Percentiles rank a stretch among this genome's conserved stretches.
Conservation (phyloP, 345 rosid species). For the Acer negundo region DNA sequence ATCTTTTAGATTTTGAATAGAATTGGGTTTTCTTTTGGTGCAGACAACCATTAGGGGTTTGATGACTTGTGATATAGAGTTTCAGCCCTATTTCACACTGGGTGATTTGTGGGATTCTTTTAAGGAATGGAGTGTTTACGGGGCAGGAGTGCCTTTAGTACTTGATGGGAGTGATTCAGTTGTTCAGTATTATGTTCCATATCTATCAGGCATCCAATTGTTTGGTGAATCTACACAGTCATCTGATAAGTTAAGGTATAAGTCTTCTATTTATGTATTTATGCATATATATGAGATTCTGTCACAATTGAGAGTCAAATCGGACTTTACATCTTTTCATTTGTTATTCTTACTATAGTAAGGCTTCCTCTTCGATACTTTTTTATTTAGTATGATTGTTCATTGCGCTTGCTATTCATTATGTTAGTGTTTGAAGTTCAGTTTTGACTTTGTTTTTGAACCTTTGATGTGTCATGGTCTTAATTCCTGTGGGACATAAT, state of each 20-base stretch:
- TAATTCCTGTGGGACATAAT: neutral
- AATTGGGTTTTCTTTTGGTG: constrained; percentile 23
- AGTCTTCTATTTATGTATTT: neutral
- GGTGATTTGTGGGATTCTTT: constrained; percentile 87
- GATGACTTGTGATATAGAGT: constrained; percentile 48
- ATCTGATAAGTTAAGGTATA: constrained; percentile 42
- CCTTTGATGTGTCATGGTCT: neutral
- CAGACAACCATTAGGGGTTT: constrained; percentile 49
- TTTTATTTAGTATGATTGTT: neutral
- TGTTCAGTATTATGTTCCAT: constrained; percentile 86
- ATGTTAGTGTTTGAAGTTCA: neutral
- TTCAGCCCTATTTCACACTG: constrained; percentile 56
- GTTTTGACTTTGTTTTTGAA: neutral
- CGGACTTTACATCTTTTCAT: neutral
- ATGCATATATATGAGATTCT: neutral
- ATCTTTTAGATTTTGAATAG: neutral
- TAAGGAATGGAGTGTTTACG: constrained; percentile 85
- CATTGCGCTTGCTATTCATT: neutral
- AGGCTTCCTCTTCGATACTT: neutral
- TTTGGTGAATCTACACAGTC: constrained; percentile 47
- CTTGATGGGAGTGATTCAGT: constrained; percentile 65
- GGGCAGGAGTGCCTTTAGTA: constrained; percentile 77
- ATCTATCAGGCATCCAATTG: constrained; percentile 86
- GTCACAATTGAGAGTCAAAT: neutral
- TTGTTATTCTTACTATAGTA: neutral